Evolutionary conservation across 1,139 yeast genomes (phyloP), one percentile per base, ranked within the genome.

Genomic region (Kluyveromyces sp.): DNA sequence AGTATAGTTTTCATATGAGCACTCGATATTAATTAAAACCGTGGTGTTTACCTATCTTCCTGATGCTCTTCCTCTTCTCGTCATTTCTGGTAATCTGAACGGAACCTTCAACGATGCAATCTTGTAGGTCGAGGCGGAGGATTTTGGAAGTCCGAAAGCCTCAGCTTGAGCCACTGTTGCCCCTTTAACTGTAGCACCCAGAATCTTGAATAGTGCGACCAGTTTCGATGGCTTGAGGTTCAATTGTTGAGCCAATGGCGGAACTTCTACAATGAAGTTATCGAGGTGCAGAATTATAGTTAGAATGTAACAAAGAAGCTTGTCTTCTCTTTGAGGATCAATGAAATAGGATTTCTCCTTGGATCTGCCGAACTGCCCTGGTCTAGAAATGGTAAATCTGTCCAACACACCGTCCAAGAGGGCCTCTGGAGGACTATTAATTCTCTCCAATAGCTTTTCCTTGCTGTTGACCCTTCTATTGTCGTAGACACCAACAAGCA

Each of bases 321-420:
- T 87, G 66, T 87, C 95, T 65, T 87, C 95, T 58, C 79, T 77
- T 54, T 78, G 81, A 35, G 97, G 95, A 59, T 92, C 96, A 49
- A 92, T 77, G 48, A 76, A 70, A 61, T 76, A 87, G 13, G 83
- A 75, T 57, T 82, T 76, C 50, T 81, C 85, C 63, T 83, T 83
- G 18, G 87, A 71, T 62, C 75, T 80, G 48, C 94, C 95, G 52
- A 77, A 75, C 43, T 72, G 74, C 6, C 87, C 77, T 11, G 86
- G 73, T 58, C 78, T 78, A 28, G 74, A 62, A 39, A 80, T 74
- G 16, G 95, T 73, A 63, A 87, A 89, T 48, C 83, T 74, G 40
- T 75, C 75, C 47, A 88, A 66, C 33, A 87, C 67, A 22, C 87
- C 86, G 56, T 83, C 88, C n/a, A 88, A 65, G 28, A 92, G 69